Evolutionary conservation across 164 flowering plant genomes (phyloP).

Genomic region (Hamamelis virginiana): DNA sequence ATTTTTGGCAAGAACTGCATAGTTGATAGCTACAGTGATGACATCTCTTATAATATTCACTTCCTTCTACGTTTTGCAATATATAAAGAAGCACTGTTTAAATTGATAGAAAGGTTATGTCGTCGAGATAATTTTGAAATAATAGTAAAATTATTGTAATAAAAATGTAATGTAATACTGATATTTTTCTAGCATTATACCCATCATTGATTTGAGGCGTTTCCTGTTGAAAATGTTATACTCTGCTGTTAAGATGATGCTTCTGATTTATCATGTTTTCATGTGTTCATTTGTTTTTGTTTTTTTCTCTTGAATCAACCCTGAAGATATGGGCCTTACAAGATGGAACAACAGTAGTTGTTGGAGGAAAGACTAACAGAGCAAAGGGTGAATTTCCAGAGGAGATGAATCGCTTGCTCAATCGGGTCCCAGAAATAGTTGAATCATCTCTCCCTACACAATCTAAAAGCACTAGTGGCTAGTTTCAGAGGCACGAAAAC

Average conservation of each 20-base stretch:
- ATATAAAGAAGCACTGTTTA: too few relatives aligned
- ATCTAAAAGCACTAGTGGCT: conserved; percentile 30
- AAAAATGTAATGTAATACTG: too few relatives aligned
- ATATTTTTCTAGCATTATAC: too few relatives aligned
- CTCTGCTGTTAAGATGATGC: neutral
- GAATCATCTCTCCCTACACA: conserved; percentile 32
- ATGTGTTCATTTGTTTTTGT: neutral
- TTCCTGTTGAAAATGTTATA: neutral
- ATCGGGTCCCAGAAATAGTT: conserved; percentile 79
- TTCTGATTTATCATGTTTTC: neutral
- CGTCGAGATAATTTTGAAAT: too few relatives aligned
- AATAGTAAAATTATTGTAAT: too few relatives aligned
- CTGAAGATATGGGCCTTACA: conserved; percentile 90
- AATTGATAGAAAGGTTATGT: too few relatives aligned
- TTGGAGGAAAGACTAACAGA: conserved; percentile 92
- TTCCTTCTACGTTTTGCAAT: too few relatives aligned
- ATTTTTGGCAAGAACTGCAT: too few relatives aligned
- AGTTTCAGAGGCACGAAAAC: conserved; percentile 9
- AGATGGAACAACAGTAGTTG: conserved; percentile 80
- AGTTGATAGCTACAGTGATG: too few relatives aligned
- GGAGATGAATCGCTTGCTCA: conserved; percentile 76
- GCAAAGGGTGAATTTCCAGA: conserved; percentile 79
- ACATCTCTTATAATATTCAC: too few relatives aligned
- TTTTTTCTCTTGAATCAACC: neutral
- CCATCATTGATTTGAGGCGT: neutral